Conservation (phyloP, 495 filamentous ascomycete species). For the Aspergillus panamensis region DNA sequence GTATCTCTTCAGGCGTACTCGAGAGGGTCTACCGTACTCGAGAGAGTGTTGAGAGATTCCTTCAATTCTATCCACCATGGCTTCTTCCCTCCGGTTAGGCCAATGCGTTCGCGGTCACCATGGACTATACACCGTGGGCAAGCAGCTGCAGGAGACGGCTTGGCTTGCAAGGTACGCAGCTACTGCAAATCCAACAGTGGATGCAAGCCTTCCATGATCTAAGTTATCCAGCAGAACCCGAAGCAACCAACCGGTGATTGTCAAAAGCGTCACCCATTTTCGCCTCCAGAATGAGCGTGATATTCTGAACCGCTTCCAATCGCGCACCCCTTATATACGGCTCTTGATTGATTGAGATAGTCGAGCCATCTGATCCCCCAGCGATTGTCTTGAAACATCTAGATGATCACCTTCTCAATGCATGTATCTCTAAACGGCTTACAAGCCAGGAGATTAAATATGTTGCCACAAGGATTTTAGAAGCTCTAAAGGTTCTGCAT, state of each 20-base stretch:
- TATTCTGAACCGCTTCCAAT: slow-evolving; percentile 40
- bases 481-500: slow-evolving; percentile 38
- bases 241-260: slow-evolving; percentile 29
- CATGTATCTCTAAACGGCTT: slow-evolving; percentile 34
- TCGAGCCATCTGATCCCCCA: slow-evolving; percentile 34
- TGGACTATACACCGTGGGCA: slow-evolving; percentile 8
- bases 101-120: background rate
- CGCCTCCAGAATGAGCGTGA: slow-evolving; percentile 42
- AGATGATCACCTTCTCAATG: slow-evolving; percentile 36
- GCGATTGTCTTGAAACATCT: slow-evolving; percentile 41
- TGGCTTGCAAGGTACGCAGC: slow-evolving; percentile 11
- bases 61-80: too few species aligned
- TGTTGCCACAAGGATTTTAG: slow-evolving; percentile 35
- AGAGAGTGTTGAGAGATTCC: too few species aligned
- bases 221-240: slow-evolving; percentile 20
- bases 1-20: too few species aligned
- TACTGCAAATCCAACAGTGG: background rate
- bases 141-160: slow-evolving; percentile 7
- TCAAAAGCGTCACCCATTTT: slow-evolving; percentile 38
- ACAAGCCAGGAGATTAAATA: slow-evolving; percentile 39
- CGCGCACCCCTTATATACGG: slow-evolving; percentile 27
- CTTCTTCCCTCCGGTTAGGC: background rate
- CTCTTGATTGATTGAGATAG: slow-evolving; percentile 39
- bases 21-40: too few species aligned
- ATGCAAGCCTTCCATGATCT: background rate